Conservation (phyloP, 1,284 basidiomycete species). For the Ceratobasidium sp. region DNA sequence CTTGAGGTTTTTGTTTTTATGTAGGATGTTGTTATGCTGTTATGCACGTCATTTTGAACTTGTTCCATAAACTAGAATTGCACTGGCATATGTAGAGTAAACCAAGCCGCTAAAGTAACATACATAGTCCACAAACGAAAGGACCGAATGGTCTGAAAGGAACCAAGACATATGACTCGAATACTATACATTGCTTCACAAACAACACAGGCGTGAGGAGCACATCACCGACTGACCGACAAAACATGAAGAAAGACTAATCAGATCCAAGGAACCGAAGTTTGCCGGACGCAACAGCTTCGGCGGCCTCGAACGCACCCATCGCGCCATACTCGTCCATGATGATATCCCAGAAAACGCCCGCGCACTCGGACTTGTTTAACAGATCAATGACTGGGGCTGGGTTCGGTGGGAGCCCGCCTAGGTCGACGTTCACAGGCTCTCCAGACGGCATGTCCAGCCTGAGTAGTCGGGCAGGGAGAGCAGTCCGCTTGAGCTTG, state of each 20-base stretch:
- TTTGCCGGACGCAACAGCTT: conserved; percentile 35
- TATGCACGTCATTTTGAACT: background rate
- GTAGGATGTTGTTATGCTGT: conserved; percentile 12
- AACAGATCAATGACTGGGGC: conserved; percentile 27
- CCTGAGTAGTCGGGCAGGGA: conserved; percentile 28
- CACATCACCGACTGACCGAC: background rate
- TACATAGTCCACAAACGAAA: conserved; percentile 21
- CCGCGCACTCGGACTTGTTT: conserved; percentile 34
- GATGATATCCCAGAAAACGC: conserved; percentile 43
- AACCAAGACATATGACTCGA: conserved; percentile 5
- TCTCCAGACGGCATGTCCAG: conserved; percentile 38
- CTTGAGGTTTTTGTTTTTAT: conserved; percentile 7
- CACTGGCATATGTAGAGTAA: background rate
- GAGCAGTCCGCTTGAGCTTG: conserved; percentile 35
- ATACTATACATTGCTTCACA: conserved; percentile 31
- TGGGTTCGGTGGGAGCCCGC: conserved; percentile 23
- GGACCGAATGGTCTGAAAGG: background rate
- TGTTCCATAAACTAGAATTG: conserved; percentile 9
- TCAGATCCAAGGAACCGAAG: conserved; percentile 16
- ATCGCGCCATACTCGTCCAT: conserved; percentile 43
- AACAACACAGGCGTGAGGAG: background rate
- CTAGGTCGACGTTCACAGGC: conserved; percentile 27
- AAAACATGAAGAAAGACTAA: background rate
- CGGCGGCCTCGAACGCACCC: conserved; percentile 36
- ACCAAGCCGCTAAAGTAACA: conserved; percentile 15